Evolutionary conservation across 768 basidiomycete genomes (phyloP), one percentile per base, ranked within the genome.

Genomic region (Amyloporia xantha): DNA sequence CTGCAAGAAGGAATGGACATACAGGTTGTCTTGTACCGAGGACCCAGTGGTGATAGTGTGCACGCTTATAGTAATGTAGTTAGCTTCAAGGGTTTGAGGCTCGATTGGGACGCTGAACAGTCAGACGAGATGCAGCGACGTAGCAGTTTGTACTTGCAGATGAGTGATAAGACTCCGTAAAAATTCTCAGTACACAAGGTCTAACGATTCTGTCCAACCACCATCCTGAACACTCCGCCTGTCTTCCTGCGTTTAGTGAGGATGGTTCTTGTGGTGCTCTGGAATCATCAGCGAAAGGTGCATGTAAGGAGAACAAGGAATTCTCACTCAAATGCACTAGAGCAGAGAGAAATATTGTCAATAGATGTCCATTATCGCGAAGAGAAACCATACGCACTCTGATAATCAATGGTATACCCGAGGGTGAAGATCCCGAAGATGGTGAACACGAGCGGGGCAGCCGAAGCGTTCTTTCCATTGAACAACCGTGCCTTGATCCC

Each of bases 181-280:
- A 7, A 33, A 15, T 33, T 15, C 30, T 33, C 9, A 7, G 30
- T 33, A 33, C 30, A 33, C 15, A 15, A 7, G 15, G 30, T 33
- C 30, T 33, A 7, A 15, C 30, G 15, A 33, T 33, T 33, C 30
- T n/a, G 30, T 15, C 30, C 38, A 6, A 39, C 20, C 20, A 39
- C 38, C 38, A 6, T 7, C 9, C 38, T 6, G 19, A 13, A 19
- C 20, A 6, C 20, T 6, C 38, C 19, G 10, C 19, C 12, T 17
- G 20, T 39, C 38, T 6, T 19, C 38, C 12, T 19, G 38, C 38
- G 46, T 48, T 68, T 71, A 91, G 69, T 91, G 90, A n/a, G 82
- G 70, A 65, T 87, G 82, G 73, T 91, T 89, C 78, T 91, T 91
- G 79, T 90, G 86, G 70, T 90, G 86, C 67, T 91, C 89, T 91